Base-by-base conservation (phyloP, 768 basidiomycete species). In the Glaciozyma martinii region DNA sequence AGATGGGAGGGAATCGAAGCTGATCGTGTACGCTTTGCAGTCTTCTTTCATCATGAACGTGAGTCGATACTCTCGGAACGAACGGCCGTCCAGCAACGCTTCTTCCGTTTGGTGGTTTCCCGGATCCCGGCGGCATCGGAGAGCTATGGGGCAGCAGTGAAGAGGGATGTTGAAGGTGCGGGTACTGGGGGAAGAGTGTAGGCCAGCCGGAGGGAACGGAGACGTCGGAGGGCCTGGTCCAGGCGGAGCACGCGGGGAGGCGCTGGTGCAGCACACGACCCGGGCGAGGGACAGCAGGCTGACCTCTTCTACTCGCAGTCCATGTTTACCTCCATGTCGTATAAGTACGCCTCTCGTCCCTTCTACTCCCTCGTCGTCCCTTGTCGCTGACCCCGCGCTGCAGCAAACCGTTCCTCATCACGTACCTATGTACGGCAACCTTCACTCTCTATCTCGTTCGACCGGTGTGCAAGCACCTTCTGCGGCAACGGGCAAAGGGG, bases 391-490 rank as follows among this genome's bases (percentile, higher is more conserved):
- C 0, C 25, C 4, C 27, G 19, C n/a, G 30, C 49, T 60, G 25
- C 60, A 64, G 65, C 64, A 71, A 72, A 62, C 72, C 66, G 4
- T 73, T 71, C 63, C 63, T 71, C n/a, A 82, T 90, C 58, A 93
- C 94, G 16, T 98, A 95, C 74, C 79, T 94, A 74, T 91, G 86
- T 77, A 97, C 93, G 2, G 86, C 88, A 66, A 81, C 90, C n/a
- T 98, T 98, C 74, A 78, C 83, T 5, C 72, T 90, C 19, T 93
- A 93, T 77, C 84, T 93, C 37, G 50, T 73, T 46, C 33, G 59
- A 30, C 66, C 68, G 3, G 63, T 62, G 19, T 59, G 59, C 44
- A 66, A 27, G 29, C 25, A 54, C 7, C 16, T 54, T 19, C 16
- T 21, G 42, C 33, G 40, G 21, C 1, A 6, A 33, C 60, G 62